A percentile compares a stretch with the other conserved stretches of the same genome.
Evolutionary conservation across 2,329 filamentous ascomycete genomes (phyloP).

Genomic region (Diaporthe batatas): DNA sequence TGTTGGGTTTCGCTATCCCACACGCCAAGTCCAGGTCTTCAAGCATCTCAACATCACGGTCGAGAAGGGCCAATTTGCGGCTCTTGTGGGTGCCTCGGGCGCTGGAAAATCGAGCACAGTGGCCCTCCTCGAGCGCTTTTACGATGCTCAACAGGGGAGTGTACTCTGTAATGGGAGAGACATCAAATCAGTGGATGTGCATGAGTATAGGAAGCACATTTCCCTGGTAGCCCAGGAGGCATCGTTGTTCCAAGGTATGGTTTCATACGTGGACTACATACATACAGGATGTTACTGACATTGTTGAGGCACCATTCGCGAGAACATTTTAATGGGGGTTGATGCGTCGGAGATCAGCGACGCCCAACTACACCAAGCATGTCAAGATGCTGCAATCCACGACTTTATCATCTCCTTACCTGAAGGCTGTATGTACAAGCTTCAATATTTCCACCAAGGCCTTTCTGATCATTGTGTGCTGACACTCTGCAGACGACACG

Average conservation of each 20-base stretch:
- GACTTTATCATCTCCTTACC: conserved; percentile 78
- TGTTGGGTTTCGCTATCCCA: conserved; percentile 72
- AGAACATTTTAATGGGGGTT: conserved; percentile 78
- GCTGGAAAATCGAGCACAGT: conserved; percentile 82
- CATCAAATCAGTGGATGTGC: conserved; percentile 70
- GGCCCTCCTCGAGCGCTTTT: conserved; percentile 76
- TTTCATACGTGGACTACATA: neutral
- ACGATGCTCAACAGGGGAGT: conserved; percentile 73
- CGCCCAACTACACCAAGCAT: conserved; percentile 64
- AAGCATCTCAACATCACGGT: conserved; percentile 73
- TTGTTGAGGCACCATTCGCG: conserved; percentile 67
- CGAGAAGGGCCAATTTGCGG: conserved; percentile 77
- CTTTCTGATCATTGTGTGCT: neutral
- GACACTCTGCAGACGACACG: conserved; percentile 66
- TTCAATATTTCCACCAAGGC: neutral
- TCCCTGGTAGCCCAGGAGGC: conserved; percentile 83
- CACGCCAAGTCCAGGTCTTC: conserved; percentile 69
- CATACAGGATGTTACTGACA: neutral
- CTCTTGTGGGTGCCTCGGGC: conserved; percentile 77
- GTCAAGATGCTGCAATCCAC: conserved; percentile 75
- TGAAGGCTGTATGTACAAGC: conserved; percentile 57
- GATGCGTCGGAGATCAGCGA: conserved; percentile 65
- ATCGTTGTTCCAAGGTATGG: conserved; percentile 74
- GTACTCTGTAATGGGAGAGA: conserved; percentile 75
- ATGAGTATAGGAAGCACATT: conserved; percentile 73